Percentiles rank a stretch among this genome's conserved stretches.
Conservation (phyloP, 441 rosid species). For the Corymbia citriodora region DNA sequence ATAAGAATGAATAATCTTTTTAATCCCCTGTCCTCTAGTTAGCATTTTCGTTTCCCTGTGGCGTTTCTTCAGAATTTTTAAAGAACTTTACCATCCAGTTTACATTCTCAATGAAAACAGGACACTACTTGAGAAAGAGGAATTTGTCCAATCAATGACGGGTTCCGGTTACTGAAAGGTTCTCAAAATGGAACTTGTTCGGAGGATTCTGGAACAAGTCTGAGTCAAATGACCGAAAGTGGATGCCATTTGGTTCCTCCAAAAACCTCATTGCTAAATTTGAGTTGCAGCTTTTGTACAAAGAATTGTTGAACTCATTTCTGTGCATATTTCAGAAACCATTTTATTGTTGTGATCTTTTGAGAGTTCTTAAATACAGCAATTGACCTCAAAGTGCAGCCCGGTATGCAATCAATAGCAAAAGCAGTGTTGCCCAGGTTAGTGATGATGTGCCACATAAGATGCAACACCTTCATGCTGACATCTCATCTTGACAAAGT, state of each 20-base stretch:
- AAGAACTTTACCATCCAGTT: background rate
- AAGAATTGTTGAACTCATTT: conserved; percentile 1
- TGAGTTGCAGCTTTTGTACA: conserved; percentile 40
- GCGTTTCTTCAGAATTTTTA: background rate
- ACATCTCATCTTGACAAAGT: conserved; percentile 34
- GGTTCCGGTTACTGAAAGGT: background rate
- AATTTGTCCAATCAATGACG: background rate
- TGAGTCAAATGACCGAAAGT: background rate
- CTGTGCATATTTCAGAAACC: conserved; percentile 7
- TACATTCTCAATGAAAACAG: background rate
- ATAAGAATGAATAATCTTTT: too few species aligned
- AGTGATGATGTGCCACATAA: conserved; percentile 2
- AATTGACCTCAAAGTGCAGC: conserved; percentile 19
- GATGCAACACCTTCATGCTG: background rate
- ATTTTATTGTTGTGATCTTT: background rate
- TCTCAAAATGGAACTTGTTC: background rate
- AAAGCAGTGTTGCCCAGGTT: conserved; percentile 20
- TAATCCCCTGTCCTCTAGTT: background rate
- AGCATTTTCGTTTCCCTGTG: background rate
- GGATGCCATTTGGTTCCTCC: background rate
- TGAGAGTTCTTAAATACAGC: conserved; percentile 5
- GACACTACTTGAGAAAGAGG: background rate
- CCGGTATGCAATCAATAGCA: conserved; percentile 16
- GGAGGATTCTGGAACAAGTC: background rate
- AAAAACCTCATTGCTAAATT: conserved; percentile 28